Percentiles rank a stretch among this genome's conserved stretches.
phyloP scores from a whole-genome alignment of 1,139 yeast genomes.

The Pichia sp. region DNA sequence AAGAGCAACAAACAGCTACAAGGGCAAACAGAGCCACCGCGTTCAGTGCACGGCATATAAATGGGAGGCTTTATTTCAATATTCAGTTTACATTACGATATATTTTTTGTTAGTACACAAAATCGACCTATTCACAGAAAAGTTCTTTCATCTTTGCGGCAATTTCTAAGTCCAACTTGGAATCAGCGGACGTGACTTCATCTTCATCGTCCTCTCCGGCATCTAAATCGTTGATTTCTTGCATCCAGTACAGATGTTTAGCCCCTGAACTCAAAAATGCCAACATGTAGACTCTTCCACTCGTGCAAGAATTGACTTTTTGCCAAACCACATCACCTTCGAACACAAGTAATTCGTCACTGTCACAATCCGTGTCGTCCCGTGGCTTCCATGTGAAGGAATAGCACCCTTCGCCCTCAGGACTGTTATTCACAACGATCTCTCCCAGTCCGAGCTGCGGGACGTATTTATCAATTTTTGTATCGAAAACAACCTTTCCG shows the following conservation, averaged over 20 bases:
- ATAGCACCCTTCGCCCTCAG: slow-evolving; percentile 50
- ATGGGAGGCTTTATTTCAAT: too few species aligned
- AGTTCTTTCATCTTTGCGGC: slow-evolving; percentile 4
- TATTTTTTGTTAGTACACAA: too few species aligned
- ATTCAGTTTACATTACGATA: too few species aligned
- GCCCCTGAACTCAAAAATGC: slow-evolving; percentile 81
- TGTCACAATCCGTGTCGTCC: slow-evolving; percentile 38
- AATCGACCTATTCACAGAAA: slow-evolving; percentile 9
- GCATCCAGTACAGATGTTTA: slow-evolving; percentile 85
- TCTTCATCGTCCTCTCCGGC: slow-evolving; percentile 40
- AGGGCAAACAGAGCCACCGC: too few species aligned
- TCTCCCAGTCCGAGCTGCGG: slow-evolving; percentile 76
- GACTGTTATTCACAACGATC: slow-evolving; percentile 58
- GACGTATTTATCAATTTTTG: slow-evolving; percentile 61
- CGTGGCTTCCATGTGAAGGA: slow-evolving; percentile 59
- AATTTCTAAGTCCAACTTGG: slow-evolving; percentile 13
- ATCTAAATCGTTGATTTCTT: slow-evolving; percentile 55
- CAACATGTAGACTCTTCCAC: slow-evolving; percentile 83
- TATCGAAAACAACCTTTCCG: slow-evolving; percentile 74
- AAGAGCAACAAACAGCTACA: too few species aligned
- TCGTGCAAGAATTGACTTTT: slow-evolving; percentile 63
- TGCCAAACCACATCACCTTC: slow-evolving; percentile 92
- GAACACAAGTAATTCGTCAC: slow-evolving; percentile 70
- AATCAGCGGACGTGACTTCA: slow-evolving; percentile 4
- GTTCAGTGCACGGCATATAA: too few species aligned